Base-by-base conservation (phyloP, 352 stramenopile species). In the Globisporangium rhizosaccharum region DNA sequence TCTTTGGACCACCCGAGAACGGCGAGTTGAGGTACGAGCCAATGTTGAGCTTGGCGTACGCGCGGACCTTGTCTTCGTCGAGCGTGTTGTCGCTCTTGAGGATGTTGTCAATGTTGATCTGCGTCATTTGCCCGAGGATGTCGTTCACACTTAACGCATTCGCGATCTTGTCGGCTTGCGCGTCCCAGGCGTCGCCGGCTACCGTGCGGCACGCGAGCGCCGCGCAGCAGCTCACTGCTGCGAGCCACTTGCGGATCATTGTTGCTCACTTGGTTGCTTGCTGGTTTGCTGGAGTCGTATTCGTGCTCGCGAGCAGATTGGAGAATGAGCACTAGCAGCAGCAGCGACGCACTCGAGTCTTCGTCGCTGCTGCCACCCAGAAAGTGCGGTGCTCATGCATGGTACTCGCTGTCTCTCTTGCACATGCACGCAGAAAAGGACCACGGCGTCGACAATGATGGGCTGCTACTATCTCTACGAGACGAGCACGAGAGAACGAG, bases 21-120 rank as follows among this genome's bases (percentile, higher is more conserved):
- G 85, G 81, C 0, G 79, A 84, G 64, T 97, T 97, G 25, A 98
- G 68, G 56, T 97, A 94, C 39, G 87, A 97, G 17, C 92, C 92
- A 51, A 97, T 71, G n/a, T 94, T 88, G 25, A 94, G 71, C 54
- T 76, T 68, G 2, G 87, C 88, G 48, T 90, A 80, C n/a, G 63
- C 71, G 26, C 63, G 36, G 41, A 87, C 66, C 42, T 85, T 69
- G 57, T 53, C 61, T 50, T 84, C 63, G 51, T 85, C 69, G 14
- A 82, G 65, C 50, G 66, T 68, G 23, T 63, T 44, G 51, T 89
- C 67, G 33, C 62, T 55, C 25, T 68, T 70, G 23, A 92, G 56
- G 33, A 95, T 60, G 28, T 71, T 52, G 39, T 70, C 71, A 49
- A 96, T 82, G 60, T 92, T 87, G 63, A 96, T 79, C 67, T 96